phyloP scores from a whole-genome alignment of 163 green algal species.

The Chlorella variabilis region DNA sequence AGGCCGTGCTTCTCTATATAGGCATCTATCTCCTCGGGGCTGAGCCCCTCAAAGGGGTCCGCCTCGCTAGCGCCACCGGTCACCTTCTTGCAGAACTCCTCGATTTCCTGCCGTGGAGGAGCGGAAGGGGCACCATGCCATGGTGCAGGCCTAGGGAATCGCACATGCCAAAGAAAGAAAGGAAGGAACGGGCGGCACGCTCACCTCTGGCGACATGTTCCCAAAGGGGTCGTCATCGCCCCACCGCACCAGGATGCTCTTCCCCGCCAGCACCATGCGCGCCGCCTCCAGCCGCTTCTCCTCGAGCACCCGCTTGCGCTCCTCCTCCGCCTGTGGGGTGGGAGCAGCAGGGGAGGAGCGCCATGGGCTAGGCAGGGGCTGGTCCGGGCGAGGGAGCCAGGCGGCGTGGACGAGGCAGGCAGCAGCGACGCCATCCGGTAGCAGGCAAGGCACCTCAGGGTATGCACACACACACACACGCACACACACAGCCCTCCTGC shows the following conservation, averaged over 20 bases:
- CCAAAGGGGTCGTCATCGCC: slow-evolving; percentile 69
- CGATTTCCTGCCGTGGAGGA: slow-evolving; percentile 57
- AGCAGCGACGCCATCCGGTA: too few species aligned
- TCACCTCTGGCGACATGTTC: slow-evolving; percentile 55
- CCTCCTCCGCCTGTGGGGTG: not conserved
- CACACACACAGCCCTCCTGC: too few species aligned
- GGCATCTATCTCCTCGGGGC: slow-evolving; percentile 70
- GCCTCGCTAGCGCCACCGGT: slow-evolving; percentile 38
- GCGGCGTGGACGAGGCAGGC: too few species aligned
- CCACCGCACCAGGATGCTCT: slow-evolving; percentile 42
- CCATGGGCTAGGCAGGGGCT: too few species aligned
- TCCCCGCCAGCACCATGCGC: slow-evolving; percentile 57
- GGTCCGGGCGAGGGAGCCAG: too few species aligned
- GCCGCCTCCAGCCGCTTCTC: slow-evolving; percentile 48
- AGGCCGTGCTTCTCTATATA: slow-evolving; percentile 52
- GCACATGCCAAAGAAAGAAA: not conserved
- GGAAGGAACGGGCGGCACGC: not conserved
- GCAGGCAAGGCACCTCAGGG: too few species aligned
- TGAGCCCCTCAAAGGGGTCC: slow-evolving; percentile 76
- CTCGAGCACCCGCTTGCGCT: slow-evolving; percentile 49
- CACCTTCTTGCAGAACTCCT: slow-evolving; percentile 53
- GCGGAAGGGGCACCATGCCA: too few species aligned
- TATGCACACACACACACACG: too few species aligned
- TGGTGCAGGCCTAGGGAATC: too few species aligned
- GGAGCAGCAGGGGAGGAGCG: not conserved